These are phyloP conservation scores for Conringia planisiliqua DNA, from an alignment of 345 rosid genomes.

Conservation along the genomic window DNA sequence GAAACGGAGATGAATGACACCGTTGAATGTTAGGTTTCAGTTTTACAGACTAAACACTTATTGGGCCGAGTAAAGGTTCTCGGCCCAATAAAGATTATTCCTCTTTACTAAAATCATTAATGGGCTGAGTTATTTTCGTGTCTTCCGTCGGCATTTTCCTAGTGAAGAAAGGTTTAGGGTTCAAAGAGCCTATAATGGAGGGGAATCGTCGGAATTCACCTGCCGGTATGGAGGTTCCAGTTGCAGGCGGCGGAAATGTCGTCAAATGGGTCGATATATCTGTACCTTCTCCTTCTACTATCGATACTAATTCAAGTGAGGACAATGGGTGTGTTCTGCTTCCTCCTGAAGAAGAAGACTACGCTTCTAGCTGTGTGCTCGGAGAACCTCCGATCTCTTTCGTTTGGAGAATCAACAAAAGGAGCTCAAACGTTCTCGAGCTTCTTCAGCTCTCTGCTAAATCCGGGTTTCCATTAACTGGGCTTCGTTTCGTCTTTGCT, in stretches of 20 bases:
- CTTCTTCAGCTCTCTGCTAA: slow-evolving; percentile 54
- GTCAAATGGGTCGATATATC: slow-evolving; percentile 64
- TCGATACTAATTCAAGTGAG: slow-evolving; percentile 7
- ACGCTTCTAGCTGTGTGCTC: slow-evolving; percentile 45
- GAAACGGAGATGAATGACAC: not conserved
- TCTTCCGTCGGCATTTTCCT: not conserved
- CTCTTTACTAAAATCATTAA: not conserved
- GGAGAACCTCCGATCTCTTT: slow-evolving; percentile 47
- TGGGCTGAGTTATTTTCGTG: slow-evolving; percentile 2
- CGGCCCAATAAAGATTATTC: not conserved
- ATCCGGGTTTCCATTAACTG: slow-evolving; percentile 45
- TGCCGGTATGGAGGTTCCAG: slow-evolving; percentile 72
- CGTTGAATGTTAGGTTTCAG: slow-evolving; percentile 30
- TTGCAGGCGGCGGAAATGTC: slow-evolving; percentile 58
- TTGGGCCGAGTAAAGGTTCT: slow-evolving; percentile 4
- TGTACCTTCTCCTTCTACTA: slow-evolving; percentile 36
- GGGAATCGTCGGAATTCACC: slow-evolving; percentile 28
- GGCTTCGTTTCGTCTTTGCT: slow-evolving; percentile 64
- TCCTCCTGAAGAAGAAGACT: slow-evolving; percentile 53
- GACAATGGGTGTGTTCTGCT: slow-evolving; percentile 30
- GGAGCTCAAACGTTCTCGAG: slow-evolving; percentile 49
- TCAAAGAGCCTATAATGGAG: slow-evolving; percentile 17
- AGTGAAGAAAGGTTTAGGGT: slow-evolving; percentile 31
- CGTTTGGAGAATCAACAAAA: slow-evolving; percentile 60
- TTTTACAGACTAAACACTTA: not conserved